Percentiles rank a stretch among this genome's conserved stretches.
phyloP scores from a whole-genome alignment of 257 asterid genomes.

The Gardenia jasminoides region DNA sequence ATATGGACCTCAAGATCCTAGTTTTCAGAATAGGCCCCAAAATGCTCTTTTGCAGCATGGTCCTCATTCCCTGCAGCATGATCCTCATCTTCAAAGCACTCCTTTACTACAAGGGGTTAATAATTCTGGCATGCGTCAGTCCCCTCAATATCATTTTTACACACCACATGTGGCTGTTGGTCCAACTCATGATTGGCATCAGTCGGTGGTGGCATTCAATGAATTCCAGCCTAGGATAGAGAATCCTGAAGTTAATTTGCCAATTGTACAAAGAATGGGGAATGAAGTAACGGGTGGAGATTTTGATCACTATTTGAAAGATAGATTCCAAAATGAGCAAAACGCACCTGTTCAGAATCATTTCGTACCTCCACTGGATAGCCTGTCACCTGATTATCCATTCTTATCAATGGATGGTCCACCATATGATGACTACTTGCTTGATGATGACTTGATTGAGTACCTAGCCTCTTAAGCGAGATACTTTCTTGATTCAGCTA shows the following conservation, averaged over 20 bases:
- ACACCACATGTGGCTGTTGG: constrained; percentile 35
- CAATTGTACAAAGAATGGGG: constrained; percentile 13
- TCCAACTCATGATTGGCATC: constrained; percentile 29
- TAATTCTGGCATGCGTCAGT: constrained; percentile 36
- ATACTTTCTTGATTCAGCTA: not conserved
- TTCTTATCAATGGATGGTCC: constrained; percentile 1
- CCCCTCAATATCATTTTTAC: constrained; percentile 32
- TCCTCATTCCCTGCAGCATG: constrained; percentile 30
- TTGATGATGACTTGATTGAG: constrained; percentile 10
- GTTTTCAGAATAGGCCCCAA: constrained; percentile 24
- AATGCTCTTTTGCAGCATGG: constrained; percentile 34
- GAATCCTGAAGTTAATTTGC: constrained; percentile 23
- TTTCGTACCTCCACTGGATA: constrained; percentile 23
- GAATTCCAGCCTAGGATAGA: constrained; percentile 32
- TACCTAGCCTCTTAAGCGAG: not conserved
- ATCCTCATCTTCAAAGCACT: constrained; percentile 28
- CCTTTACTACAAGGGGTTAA: constrained; percentile 25
- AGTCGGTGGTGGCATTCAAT: constrained; percentile 29
- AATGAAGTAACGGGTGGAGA: constrained; percentile 23
- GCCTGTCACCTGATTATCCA: constrained; percentile 1
- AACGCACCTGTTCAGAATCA: constrained; percentile 26
- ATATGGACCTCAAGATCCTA: constrained; percentile 17
- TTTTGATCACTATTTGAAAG: constrained; percentile 26
- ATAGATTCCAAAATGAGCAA: constrained; percentile 21
- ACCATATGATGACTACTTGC: constrained; percentile 1